A percentile compares a stretch with the other conserved stretches of the same genome.
phyloP scores from a whole-genome alignment of 495 filamentous ascomycete genomes.

The Bacidia gigantensis region DNA sequence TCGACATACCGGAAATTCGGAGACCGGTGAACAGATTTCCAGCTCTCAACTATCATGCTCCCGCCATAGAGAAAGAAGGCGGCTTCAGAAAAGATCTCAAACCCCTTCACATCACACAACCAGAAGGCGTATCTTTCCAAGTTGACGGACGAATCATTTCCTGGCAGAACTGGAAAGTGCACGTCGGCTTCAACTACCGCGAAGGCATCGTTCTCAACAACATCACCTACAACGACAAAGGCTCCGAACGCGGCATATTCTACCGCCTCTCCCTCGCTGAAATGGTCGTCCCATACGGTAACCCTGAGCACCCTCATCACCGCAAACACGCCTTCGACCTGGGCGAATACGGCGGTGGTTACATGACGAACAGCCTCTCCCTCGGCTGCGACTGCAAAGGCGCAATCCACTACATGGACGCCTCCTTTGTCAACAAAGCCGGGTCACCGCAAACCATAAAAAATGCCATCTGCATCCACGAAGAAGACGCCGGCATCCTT shows the following conservation, averaged over 20 bases:
- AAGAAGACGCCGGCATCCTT: slow-evolving; percentile 85
- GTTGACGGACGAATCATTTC: slow-evolving; percentile 62
- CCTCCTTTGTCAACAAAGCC: slow-evolving; percentile 68
- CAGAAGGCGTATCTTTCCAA: slow-evolving; percentile 86
- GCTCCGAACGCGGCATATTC: slow-evolving; percentile 65
- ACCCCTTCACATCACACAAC: slow-evolving; percentile 91
- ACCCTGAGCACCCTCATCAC: slow-evolving; percentile 84
- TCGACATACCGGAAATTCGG: slow-evolving; percentile 73
- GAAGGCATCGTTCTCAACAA: slow-evolving; percentile 88
- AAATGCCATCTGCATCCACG: slow-evolving; percentile 94
- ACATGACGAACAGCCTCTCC: slow-evolving; percentile 86
- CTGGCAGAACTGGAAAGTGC: slow-evolving; percentile 94
- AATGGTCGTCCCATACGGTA: slow-evolving; percentile 95
- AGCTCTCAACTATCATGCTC: slow-evolving; percentile 69
- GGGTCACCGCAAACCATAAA: slow-evolving; percentile 70
- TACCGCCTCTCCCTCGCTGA: slow-evolving; percentile 87
- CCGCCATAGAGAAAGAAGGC: slow-evolving; percentile 55
- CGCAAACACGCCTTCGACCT: slow-evolving; percentile 91
- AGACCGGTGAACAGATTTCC: slow-evolving; percentile 60
- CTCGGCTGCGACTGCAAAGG: slow-evolving; percentile 94
- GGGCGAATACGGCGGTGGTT: slow-evolving; percentile 86
- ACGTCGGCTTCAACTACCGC: slow-evolving; percentile 92
- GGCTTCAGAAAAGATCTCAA: slow-evolving; percentile 73
- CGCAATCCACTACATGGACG: slow-evolving; percentile 81
- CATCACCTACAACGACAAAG: slow-evolving; percentile 83